A percentile compares a stretch with the other conserved stretches of the same genome.
phyloP scores from a whole-genome alignment of 2,329 filamentous ascomycete genomes.

The Trichoderma polysporum region DNA sequence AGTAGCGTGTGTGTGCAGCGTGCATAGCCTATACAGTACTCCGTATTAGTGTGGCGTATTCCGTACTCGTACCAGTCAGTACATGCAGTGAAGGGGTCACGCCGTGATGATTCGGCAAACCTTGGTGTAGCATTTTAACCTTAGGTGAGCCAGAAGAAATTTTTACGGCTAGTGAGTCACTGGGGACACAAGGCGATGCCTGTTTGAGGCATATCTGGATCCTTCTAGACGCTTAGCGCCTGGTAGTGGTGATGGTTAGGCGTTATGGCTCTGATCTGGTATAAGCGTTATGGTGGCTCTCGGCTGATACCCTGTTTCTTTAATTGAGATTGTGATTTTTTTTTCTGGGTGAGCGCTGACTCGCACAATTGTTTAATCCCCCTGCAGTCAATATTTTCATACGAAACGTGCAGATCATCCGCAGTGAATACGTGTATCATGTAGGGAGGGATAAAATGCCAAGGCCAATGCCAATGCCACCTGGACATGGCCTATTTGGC shows the following conservation, averaged over 20 bases:
- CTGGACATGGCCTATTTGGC: not conserved
- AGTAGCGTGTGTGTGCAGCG: too few relatives aligned
- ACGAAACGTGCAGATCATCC: not conserved
- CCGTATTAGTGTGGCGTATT: too few relatives aligned
- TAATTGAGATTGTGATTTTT: not conserved
- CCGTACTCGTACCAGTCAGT: too few relatives aligned
- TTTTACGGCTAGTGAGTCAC: conserved; percentile 15
- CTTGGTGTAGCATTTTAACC: not conserved
- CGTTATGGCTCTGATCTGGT: not conserved
- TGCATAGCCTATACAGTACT: too few relatives aligned
- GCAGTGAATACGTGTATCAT: not conserved
- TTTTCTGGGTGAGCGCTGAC: not conserved
- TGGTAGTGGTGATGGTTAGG: not conserved
- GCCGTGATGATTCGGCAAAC: not conserved
- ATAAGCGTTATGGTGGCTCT: not conserved
- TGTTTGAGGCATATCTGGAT: not conserved
- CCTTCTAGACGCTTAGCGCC: not conserved
- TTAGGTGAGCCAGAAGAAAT: not conserved
- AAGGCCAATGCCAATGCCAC: not conserved
- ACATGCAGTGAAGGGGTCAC: not conserved
- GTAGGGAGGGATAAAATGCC: not conserved
- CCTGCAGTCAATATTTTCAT: not conserved
- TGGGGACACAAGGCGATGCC: not conserved
- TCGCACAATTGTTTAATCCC: not conserved
- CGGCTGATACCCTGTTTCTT: not conserved